Conservation (phyloP, 257 asterid species). For the Jacaranda mimosifolia region DNA sequence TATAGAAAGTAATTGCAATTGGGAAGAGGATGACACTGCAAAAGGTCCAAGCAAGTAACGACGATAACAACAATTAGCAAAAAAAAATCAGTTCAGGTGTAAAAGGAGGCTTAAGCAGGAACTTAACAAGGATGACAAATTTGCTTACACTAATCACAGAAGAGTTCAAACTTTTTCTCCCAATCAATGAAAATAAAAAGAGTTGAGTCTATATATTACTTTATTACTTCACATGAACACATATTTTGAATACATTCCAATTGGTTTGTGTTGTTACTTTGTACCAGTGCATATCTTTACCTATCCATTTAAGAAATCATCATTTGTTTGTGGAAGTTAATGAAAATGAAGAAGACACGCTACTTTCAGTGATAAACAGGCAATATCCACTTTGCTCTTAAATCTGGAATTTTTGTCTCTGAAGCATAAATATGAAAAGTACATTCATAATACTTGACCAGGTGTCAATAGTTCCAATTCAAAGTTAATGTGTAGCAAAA, state of each 20-base stretch:
- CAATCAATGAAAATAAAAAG: slow-evolving; percentile 15
- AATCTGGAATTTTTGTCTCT: background rate
- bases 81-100: slow-evolving; percentile 15
- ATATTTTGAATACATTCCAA: background rate
- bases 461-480: background rate
- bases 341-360: too few relatives aligned
- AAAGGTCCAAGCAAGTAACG: slow-evolving; percentile 35
- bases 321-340: background rate
- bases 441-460: background rate
- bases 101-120: slow-evolving; percentile 20
- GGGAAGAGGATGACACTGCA: slow-evolving; percentile 83
- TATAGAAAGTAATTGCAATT: slow-evolving; percentile 73
- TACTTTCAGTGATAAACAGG: too few relatives aligned
- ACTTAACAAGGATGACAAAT: slow-evolving; percentile 8
- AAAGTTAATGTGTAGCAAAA: background rate
- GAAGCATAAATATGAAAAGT: background rate
- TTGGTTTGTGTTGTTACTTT: background rate
- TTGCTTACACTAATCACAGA: background rate
- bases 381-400: too few relatives aligned
- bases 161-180: background rate
- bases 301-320: background rate
- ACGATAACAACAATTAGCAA: slow-evolving; percentile 11
- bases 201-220: background rate
- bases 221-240: background rate
- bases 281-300: background rate